These are phyloP conservation scores for Cercospora sojina DNA, from an alignment of 2,329 filamentous ascomycete species.

Conservation along the genomic window DNA sequence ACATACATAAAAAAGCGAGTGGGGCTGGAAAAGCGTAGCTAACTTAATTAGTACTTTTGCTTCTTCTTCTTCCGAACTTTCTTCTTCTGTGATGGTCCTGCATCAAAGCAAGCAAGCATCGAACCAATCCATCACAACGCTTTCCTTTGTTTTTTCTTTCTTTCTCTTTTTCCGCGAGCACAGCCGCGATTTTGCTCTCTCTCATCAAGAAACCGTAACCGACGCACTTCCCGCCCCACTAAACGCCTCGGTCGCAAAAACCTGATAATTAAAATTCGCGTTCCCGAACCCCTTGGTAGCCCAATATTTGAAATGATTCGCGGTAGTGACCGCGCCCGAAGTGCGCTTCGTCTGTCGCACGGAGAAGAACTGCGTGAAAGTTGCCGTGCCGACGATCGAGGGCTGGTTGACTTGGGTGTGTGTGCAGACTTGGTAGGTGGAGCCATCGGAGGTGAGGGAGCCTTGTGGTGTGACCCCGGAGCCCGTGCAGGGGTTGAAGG, in stretches of 20 bases:
- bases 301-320: constrained; percentile 58
- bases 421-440: constrained; percentile 54
- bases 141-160: too few relatives aligned
- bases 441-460: constrained; percentile 53
- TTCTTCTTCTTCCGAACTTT: too few relatives aligned
- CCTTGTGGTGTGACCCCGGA: constrained; percentile 52
- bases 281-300: constrained; percentile 7
- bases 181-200: too few relatives aligned
- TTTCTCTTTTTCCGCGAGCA: too few relatives aligned
- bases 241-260: constrained; percentile 21
- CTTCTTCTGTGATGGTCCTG: too few relatives aligned
- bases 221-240: constrained; percentile 14
- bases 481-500: constrained; percentile 42
- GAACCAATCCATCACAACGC: too few relatives aligned
- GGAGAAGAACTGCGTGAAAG: constrained; percentile 56
- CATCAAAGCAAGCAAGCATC: too few relatives aligned
- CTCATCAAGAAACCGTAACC: constrained; percentile 18
- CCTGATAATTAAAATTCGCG: constrained; percentile 19
- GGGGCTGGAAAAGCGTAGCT: too few relatives aligned
- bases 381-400: constrained; percentile 52
- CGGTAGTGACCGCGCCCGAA: constrained; percentile 52
- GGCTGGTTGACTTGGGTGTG: constrained; percentile 49
- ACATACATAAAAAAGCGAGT: too few relatives aligned
- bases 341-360: constrained; percentile 52
- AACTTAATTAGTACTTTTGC: too few relatives aligned